phyloP scores from a whole-genome alignment of 1,139 yeast genomes.

The Scheffersomyces insectosa region DNA sequence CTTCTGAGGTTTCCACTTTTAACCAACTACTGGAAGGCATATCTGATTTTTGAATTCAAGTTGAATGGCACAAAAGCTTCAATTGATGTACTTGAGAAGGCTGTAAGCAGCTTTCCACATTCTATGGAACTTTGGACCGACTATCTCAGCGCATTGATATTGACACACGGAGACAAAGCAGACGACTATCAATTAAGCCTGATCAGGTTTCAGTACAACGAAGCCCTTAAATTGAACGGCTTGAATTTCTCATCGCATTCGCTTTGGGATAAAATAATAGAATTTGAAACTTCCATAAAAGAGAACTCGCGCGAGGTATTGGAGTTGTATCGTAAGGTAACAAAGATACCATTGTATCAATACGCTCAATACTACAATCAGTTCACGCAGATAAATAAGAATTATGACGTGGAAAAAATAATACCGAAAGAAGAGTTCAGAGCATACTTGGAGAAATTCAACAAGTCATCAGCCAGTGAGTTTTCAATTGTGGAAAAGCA shows the following conservation, averaged over 20 bases:
- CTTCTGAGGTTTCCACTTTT: constrained; percentile 56
- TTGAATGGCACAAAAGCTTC: constrained; percentile 55
- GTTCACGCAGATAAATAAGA: constrained; percentile 43
- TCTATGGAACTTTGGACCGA: constrained; percentile 70
- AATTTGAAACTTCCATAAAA: constrained; percentile 38
- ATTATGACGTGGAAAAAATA: constrained; percentile 33
- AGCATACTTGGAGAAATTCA: constrained; percentile 23
- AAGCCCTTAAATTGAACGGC: constrained; percentile 48
- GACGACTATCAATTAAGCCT: constrained; percentile 19
- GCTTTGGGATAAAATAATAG: constrained; percentile 65
- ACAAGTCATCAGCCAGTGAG: constrained; percentile 21
- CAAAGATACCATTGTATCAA: constrained; percentile 63
- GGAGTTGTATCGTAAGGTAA: constrained; percentile 40
- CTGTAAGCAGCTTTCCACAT: constrained; percentile 52
- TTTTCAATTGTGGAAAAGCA: constrained; percentile 31
- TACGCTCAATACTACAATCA: constrained; percentile 63
- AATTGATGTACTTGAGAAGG: constrained; percentile 42
- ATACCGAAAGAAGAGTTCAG: constrained; percentile 22
- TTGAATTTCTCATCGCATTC: constrained; percentile 60
- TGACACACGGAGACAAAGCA: constrained; percentile 25
- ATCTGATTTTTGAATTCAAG: constrained; percentile 54
- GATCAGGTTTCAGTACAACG: constrained; percentile 39
- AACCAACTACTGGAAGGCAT: constrained; percentile 62
- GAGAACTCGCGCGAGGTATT: constrained; percentile 21
- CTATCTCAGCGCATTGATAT: constrained; percentile 52